Percentiles rank a stretch among this genome's conserved stretches.
phyloP scores from a whole-genome alignment of 108 stramenopile genomes.

The Mediolabrus comicus region DNA sequence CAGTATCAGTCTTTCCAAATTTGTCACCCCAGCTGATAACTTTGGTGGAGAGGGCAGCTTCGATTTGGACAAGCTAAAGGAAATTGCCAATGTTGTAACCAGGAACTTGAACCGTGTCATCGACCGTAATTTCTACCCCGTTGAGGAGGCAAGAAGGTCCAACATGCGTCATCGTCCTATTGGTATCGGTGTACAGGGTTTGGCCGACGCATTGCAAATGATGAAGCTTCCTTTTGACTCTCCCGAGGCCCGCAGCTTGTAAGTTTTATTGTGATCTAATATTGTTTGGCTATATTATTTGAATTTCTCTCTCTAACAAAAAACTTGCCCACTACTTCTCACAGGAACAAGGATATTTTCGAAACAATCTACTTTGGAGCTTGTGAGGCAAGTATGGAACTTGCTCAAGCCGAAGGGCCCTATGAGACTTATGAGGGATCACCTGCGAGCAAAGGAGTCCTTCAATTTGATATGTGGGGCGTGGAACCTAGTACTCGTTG shows the following conservation, averaged over 20 bases:
- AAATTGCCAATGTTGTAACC: constrained; percentile 93
- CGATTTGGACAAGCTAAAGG: constrained; percentile 86
- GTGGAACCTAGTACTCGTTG: constrained; percentile 85
- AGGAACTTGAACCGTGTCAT: constrained; percentile 97
- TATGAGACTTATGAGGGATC: constrained; percentile 95
- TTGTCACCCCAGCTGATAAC: constrained; percentile 71
- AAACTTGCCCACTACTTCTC: neutral
- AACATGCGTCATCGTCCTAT: constrained; percentile 99
- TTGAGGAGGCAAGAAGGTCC: constrained; percentile 76
- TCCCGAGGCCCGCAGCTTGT: constrained; percentile 73
- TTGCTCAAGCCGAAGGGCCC: constrained; percentile 90
- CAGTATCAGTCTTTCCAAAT: constrained; percentile 93
- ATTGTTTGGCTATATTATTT: neutral
- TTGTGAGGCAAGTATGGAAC: constrained; percentile 87
- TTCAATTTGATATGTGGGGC: constrained; percentile 99
- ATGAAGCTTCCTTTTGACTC: constrained; percentile 95
- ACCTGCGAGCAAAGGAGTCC: constrained; percentile 91
- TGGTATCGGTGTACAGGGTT: constrained; percentile 99
- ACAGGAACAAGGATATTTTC: constrained; percentile 94
- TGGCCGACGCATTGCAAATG: constrained; percentile 97
- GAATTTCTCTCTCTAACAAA: neutral
- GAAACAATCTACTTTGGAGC: constrained; percentile 99
- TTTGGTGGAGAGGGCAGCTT: constrained; percentile 54
- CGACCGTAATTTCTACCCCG: constrained; percentile 98
- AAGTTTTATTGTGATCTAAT: constrained; percentile 6